Base-by-base conservation (phyloP, 1,284 basidiomycete genomes). In the Microbotryum violaceum region DNA sequence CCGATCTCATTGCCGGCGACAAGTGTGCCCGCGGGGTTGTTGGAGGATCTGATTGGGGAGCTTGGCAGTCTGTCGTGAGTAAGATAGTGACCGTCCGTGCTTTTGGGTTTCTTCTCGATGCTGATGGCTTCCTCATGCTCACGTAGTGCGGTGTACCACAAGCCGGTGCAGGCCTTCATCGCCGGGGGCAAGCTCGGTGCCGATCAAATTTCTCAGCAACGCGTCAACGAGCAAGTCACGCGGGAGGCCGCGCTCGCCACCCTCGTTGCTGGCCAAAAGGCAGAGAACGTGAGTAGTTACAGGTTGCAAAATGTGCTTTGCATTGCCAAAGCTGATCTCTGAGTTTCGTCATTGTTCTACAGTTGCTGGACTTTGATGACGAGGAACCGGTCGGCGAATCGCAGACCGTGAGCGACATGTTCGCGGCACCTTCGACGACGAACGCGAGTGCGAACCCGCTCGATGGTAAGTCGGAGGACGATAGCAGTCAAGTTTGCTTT, bases 1-100 rank as follows among this genome's bases (percentile, higher is more conserved):
- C 92, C 92, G 14, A 99, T 98, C 74, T 87, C 88, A 6, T 84
- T 97, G 51, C 89, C 91, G 0, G 83, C 87, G 56, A 94, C 91
- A 37, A 91, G 89, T 0, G 90, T 99, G 1, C 81, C 94, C 0
- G 84, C 90, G 2, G 89, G 85, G 0, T 78, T 98, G n/a, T 79
- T 98, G 25, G 92, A 97, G 71, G 94, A 98, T 75, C 82, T 99
- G 1, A 77, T 98, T 0, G 83, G 85, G 45, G 92, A 96, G 73
- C 83, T 97, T 42, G 68, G 68, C 10, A 52, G 55, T 18, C 61
- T 68, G 12, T 58, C 56, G 51, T 55, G 51, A 31, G 58, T 21
- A 31, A 21, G 0, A n/a, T n/a, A 3, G n/a, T n/a, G 16, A 7
- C 2, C 18, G 25, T n/a, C 50, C 8, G 18, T 53, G 3, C 42